A percentile compares a stretch with the other conserved stretches of the same genome.
These are phyloP conservation scores for Eucalyptus paniculata DNA, from an alignment of 345 rosid species.

Conservation along the genomic window DNA sequence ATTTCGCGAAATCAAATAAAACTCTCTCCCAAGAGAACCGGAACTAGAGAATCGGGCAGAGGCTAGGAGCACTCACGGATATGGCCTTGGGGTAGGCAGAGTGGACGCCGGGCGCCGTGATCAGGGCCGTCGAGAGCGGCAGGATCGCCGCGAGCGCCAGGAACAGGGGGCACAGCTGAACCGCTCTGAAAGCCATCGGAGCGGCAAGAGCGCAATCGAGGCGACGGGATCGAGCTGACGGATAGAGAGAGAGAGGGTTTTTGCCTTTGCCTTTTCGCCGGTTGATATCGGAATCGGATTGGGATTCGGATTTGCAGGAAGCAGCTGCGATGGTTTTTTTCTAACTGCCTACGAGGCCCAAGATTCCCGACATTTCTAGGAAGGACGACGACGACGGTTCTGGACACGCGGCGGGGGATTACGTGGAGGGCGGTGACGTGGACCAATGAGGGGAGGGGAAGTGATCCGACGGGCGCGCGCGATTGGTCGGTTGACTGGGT, in stretches of 20 bases:
- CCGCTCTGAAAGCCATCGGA: neutral
- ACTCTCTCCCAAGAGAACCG: too few relatives aligned
- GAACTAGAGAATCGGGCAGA: neutral
- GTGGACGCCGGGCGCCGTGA: constrained; percentile 25
- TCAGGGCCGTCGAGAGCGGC: constrained; percentile 18
- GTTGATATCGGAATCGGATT: neutral
- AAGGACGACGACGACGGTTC: neutral
- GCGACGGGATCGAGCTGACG: neutral
- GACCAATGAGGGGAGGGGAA: neutral
- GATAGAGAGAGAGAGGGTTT: neutral
- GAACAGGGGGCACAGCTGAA: constrained; percentile 4
- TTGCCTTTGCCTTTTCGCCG: neutral
- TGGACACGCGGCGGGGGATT: neutral
- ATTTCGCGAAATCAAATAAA: too few relatives aligned
- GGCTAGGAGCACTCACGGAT: constrained; percentile 22
- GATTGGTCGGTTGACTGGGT: neutral
- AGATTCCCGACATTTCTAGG: neutral
- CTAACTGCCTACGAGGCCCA: neutral
- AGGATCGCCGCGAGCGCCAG: constrained; percentile 16
- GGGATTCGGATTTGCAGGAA: neutral
- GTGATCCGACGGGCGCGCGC: neutral
- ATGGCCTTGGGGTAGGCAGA: constrained; percentile 60
- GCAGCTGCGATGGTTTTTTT: neutral
- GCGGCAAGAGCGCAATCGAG: neutral
- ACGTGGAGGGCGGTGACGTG: constrained; percentile 34